phyloP scores from a whole-genome alignment of 1,284 basidiomycete species.

The Trametes sp. region DNA sequence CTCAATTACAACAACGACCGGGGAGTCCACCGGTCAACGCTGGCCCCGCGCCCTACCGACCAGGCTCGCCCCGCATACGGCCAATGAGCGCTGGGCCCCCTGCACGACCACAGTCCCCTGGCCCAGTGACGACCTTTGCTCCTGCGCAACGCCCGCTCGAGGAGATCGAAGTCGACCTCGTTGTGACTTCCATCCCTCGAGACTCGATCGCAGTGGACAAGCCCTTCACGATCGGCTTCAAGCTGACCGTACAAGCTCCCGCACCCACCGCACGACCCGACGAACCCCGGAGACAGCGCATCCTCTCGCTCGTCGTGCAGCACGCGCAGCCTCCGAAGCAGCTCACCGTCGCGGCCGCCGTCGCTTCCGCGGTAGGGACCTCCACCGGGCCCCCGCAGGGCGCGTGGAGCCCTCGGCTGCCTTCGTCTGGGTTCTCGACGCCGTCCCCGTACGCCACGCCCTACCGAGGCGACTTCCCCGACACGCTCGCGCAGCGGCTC shows the following conservation, averaged over 20 bases:
- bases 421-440: slow-evolving; percentile 57
- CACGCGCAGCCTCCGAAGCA: slow-evolving; percentile 55
- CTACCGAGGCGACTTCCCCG: slow-evolving; percentile 51
- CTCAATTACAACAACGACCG: slow-evolving; percentile 58
- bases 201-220: slow-evolving; percentile 56
- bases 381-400: slow-evolving; percentile 37
- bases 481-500: slow-evolving; percentile 56
- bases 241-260: slow-evolving; percentile 55
- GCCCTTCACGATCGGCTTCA: slow-evolving; percentile 63
- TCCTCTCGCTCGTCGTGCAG: slow-evolving; percentile 66
- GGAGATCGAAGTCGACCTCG: slow-evolving; percentile 66
- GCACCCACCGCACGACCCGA: slow-evolving; percentile 42
- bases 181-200: slow-evolving; percentile 58
- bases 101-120: slow-evolving; percentile 59
- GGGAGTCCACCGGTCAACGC: slow-evolving; percentile 45
- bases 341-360: slow-evolving; percentile 33
- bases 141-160: slow-evolving; percentile 31
- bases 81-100: slow-evolving; percentile 46
- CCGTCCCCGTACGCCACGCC: slow-evolving; percentile 52
- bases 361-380: slow-evolving; percentile 30
- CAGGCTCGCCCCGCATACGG: slow-evolving; percentile 62
- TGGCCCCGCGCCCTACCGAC: slow-evolving; percentile 51
- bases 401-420: slow-evolving; percentile 50
- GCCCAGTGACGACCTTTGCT: slow-evolving; percentile 35
- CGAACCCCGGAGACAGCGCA: slow-evolving; percentile 45